Evolutionary conservation across 345 rosid species (phyloP).

Genomic region (Passiflora organensis): DNA sequence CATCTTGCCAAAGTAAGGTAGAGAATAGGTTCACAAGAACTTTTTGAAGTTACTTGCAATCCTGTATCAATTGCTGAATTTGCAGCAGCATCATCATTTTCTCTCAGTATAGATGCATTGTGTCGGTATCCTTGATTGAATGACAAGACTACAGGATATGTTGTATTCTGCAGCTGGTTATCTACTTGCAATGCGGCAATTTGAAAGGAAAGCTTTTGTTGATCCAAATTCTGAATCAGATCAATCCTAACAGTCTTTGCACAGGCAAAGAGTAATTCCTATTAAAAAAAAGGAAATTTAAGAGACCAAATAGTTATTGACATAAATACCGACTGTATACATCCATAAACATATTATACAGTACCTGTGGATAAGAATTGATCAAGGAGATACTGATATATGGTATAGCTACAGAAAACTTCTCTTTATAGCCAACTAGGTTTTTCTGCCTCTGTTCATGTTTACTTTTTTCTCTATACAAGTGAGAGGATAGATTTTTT

Average conservation of each 20-base stretch:
- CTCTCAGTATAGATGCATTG: conserved; percentile 39
- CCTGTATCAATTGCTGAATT: conserved; percentile 28
- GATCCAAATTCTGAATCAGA: conserved; percentile 71
- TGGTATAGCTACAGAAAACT: conserved; percentile 53
- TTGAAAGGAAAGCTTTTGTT: conserved; percentile 67
- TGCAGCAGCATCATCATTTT: conserved; percentile 32
- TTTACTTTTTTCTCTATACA: conserved; percentile 39
- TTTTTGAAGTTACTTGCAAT: conserved; percentile 33
- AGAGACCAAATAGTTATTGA: conserved; percentile 4
- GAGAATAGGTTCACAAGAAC: conserved; percentile 48
- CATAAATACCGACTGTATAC: not conserved
- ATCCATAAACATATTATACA: conserved; percentile 1
- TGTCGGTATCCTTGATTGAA: conserved; percentile 52
- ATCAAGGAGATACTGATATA: conserved; percentile 72
- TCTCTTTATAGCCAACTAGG: conserved; percentile 55
- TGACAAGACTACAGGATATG: conserved; percentile 82
- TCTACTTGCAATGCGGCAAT: conserved; percentile 76
- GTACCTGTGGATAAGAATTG: conserved; percentile 76
- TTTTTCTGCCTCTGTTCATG: conserved; percentile 42
- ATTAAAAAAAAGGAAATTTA: conserved; percentile 23
- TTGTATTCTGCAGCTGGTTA: conserved; percentile 62
- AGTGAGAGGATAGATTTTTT: conserved; percentile 30
- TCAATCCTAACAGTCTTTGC: conserved; percentile 56
- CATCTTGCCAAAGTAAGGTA: conserved; percentile 55
- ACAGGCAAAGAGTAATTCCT: conserved; percentile 89